Evolutionary conservation across 805 yeast species (phyloP).

Genomic region (Nakazawaea ambrosiae): DNA sequence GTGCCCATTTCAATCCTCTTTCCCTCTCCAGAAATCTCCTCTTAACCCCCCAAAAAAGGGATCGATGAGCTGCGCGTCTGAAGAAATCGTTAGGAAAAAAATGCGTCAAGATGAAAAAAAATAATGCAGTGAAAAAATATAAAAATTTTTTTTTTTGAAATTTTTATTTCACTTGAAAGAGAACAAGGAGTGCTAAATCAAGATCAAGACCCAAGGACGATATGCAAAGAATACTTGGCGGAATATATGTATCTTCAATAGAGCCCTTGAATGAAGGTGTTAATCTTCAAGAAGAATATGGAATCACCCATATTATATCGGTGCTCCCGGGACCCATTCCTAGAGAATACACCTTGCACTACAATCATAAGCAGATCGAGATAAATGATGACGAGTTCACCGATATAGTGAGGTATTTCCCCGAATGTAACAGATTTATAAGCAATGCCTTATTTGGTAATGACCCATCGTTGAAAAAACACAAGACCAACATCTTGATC

Average conservation of each 20-base stretch:
- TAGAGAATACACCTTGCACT: conserved; percentile 33
- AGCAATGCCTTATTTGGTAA: conserved; percentile 51
- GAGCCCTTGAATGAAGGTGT: conserved; percentile 51
- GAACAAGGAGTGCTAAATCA: too few species aligned
- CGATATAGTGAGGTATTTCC: conserved; percentile 57
- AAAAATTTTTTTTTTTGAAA: too few species aligned
- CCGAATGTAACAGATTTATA: conserved; percentile 59
- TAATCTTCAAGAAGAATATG: conserved; percentile 42
- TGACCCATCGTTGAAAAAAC: conserved; percentile 21
- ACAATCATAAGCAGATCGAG: conserved; percentile 52
- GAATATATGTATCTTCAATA: conserved; percentile 68
- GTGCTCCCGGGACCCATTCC: conserved; percentile 62
- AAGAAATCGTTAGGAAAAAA: too few species aligned
- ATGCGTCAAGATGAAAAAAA: too few species aligned
- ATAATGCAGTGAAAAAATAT: too few species aligned
- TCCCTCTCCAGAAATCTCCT: too few species aligned
- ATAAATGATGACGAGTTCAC: conserved; percentile 67
- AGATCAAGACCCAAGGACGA: too few species aligned
- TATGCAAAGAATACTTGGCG: conserved; percentile 64
- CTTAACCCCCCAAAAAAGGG: too few species aligned
- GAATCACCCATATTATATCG: conserved; percentile 69
- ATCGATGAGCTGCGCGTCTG: too few species aligned
- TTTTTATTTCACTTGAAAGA: too few species aligned
- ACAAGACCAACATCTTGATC: conserved; percentile 37
- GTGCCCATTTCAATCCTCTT: too few species aligned